Evolutionary conservation across 1,284 basidiomycete species (phyloP), one percentile per base, ranked within the genome.

Genomic region (Ceratobasidium sp.): DNA sequence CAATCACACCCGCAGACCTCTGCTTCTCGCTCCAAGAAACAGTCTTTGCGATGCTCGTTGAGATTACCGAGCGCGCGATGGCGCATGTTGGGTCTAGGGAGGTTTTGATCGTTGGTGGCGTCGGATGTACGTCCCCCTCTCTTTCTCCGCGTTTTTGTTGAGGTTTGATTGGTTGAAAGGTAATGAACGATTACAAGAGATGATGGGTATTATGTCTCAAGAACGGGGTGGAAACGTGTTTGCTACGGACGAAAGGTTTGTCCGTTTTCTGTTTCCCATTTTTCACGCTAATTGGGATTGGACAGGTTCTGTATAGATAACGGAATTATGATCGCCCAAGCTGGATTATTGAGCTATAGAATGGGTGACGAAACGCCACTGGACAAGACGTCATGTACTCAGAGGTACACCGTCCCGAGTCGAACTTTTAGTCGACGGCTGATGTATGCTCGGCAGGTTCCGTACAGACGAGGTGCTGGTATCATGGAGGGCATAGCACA

Each of bases 301-400:
- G 20, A 74, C 6, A 97, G 96, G 76, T 99, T 98, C 85, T 99
- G 97, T 85, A 99, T 99, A 80, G 98, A 99, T 85, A 99, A 99
- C 82, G 98, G 98, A 2, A 97, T 99, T 82, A 99, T 99, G 98
- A 99, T 99, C 77, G 98, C 98, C 0, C 98, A 99, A 84, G 98
- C 98, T 1, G 97, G 97, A 35, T 87, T 99, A 65, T 88, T 99
- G 52, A 92, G 93, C 78, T 96, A 92, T 84, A 89, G 98, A 6
- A 99, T 98, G 96, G 97, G 97, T n/a, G 89, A 91, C 80, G 85
- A 86, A 64, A 98, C 96, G 0, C 89, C 93, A 2, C 82, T 98
- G 46, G 85, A 88, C 55, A 91, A 97, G 83, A 96, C 92, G 78
- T 93, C 90, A 48, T 96, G 95, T 81, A 98, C 96, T 6, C 96